Conservation (phyloP, 2,329 filamentous ascomycete species). For the Pseudocercospora eumusae region DNA sequence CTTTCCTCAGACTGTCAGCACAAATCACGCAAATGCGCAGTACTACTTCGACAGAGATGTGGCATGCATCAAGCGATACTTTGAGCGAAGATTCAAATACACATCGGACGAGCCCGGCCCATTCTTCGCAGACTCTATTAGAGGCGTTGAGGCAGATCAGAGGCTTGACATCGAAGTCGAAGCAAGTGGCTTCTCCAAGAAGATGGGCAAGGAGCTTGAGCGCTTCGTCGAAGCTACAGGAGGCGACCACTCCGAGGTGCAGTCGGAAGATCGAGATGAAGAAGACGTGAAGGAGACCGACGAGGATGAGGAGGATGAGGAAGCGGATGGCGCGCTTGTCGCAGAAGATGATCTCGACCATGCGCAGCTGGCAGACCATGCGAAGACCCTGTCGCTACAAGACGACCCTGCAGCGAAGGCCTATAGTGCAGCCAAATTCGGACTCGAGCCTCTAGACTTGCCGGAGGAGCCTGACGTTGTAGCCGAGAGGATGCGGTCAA, state of each 20-base stretch:
- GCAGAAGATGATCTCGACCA: slow-evolving; percentile 18
- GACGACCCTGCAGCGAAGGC: slow-evolving; percentile 27
- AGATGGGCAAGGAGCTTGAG: slow-evolving; percentile 93
- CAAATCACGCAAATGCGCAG: slow-evolving; percentile 88
- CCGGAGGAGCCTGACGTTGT: slow-evolving; percentile 33
- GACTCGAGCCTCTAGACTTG: slow-evolving; percentile 37
- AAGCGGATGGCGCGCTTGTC: slow-evolving; percentile 13
- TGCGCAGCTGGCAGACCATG: slow-evolving; percentile 28
- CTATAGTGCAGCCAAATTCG: slow-evolving; percentile 25
- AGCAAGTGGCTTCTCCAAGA: slow-evolving; percentile 92
- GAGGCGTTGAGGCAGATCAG: slow-evolving; percentile 65
- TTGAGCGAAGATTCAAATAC: slow-evolving; percentile 85
- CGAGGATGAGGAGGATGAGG: slow-evolving; percentile 22
- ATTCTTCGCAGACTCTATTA: slow-evolving; percentile 80
- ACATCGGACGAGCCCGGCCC: slow-evolving; percentile 78
- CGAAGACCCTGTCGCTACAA: slow-evolving; percentile 29
- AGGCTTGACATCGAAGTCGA: slow-evolving; percentile 85
- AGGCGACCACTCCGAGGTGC: slow-evolving; percentile 48
- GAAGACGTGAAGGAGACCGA: slow-evolving; percentile 35
- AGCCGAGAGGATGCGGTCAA: slow-evolving; percentile 37
- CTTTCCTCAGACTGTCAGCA: slow-evolving; percentile 97
- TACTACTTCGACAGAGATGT: slow-evolving; percentile 98
- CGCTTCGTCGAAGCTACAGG: slow-evolving; percentile 76
- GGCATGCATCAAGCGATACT: slow-evolving; percentile 92
- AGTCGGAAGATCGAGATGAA: slow-evolving; percentile 40